Conservation (phyloP, 2,329 filamentous ascomycete species). For the Ophiostoma fasciatum region DNA sequence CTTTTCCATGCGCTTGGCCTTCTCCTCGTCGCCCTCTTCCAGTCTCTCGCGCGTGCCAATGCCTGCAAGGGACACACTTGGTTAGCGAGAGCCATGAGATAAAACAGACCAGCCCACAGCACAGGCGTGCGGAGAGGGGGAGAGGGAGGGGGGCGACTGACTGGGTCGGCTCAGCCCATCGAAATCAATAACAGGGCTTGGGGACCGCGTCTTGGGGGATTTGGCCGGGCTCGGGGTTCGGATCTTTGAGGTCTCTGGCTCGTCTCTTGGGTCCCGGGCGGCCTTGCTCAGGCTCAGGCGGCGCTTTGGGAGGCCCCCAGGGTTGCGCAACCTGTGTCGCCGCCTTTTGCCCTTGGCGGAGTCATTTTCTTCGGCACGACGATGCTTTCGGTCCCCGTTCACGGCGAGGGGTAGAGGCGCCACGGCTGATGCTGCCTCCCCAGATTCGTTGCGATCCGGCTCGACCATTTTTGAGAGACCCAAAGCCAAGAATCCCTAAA, state of each 20-base stretch:
- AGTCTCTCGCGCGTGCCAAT: conserved; percentile 48
- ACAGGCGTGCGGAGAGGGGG: no score
- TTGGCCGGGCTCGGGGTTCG: conserved; percentile 31
- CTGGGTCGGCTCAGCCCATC: conserved; percentile 47
- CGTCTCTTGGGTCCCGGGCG: conserved; percentile 42
- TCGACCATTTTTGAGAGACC: conserved; percentile 1
- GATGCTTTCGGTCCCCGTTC: background rate
- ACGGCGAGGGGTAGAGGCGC: background rate
- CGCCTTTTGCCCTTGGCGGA: conserved; percentile 10
- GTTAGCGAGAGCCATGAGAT: background rate
- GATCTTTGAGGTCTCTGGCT: conserved; percentile 23
- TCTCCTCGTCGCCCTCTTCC: conserved; percentile 39
- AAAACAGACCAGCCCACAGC: no score
- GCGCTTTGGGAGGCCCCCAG: no score
- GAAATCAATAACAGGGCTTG: conserved; percentile 34
- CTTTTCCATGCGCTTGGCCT: conserved; percentile 36
- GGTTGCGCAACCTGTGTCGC: background rate
- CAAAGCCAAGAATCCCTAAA: no score
- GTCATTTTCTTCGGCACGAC: conserved; percentile 11
- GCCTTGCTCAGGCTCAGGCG: conserved; percentile 38
- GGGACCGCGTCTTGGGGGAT: background rate
- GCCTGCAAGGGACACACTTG: conserved; percentile 22
- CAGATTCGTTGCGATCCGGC: background rate
- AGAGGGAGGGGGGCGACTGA: no score
- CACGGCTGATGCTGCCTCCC: background rate